Conservation (phyloP, 1,284 basidiomycete genomes). For the Malassezia sympodialis region DNA sequence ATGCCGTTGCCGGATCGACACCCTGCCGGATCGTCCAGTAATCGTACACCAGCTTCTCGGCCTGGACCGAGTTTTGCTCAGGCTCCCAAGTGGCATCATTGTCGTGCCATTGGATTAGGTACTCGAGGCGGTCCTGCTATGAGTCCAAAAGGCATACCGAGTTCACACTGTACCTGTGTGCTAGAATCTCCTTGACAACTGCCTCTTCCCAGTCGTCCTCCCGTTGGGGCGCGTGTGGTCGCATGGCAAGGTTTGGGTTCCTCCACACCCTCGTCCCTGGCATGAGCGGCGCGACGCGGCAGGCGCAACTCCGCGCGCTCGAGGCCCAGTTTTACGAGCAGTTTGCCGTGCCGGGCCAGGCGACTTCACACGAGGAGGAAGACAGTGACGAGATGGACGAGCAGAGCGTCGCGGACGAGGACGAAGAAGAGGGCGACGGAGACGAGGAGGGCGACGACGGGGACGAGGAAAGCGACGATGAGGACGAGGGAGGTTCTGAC, state of each 20-base stretch:
- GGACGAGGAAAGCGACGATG: neutral
- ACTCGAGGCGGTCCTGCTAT: slow-evolving; percentile 7
- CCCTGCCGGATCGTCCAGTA: slow-evolving; percentile 6
- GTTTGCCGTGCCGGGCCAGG: slow-evolving; percentile 5
- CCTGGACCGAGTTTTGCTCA: slow-evolving; percentile 6
- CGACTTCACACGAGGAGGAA: neutral
- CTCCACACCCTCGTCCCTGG: neutral
- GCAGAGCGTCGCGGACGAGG: neutral
- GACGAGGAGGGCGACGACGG: neutral
- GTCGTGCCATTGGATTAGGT: slow-evolving; percentile 7
- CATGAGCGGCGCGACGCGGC: neutral
- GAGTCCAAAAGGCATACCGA: neutral
- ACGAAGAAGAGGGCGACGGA: neutral
- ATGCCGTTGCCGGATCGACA: neutral
- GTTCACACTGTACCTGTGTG: neutral
- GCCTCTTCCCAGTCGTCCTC: slow-evolving; percentile 7
- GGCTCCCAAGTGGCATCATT: slow-evolving; percentile 4
- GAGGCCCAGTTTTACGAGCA: slow-evolving; percentile 16
- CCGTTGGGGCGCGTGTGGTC: neutral
- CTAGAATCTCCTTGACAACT: slow-evolving; percentile 1
- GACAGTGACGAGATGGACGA: slow-evolving; percentile 3
- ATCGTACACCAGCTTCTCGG: slow-evolving; percentile 6
- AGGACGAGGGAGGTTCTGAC: neutral
- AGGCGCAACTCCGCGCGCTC: slow-evolving; percentile 13
- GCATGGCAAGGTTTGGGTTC: neutral